Evolutionary conservation across 2,329 filamentous ascomycete genomes (phyloP), one percentile per base, ranked within the genome.

Genomic region (Metarhizium rileyi): DNA sequence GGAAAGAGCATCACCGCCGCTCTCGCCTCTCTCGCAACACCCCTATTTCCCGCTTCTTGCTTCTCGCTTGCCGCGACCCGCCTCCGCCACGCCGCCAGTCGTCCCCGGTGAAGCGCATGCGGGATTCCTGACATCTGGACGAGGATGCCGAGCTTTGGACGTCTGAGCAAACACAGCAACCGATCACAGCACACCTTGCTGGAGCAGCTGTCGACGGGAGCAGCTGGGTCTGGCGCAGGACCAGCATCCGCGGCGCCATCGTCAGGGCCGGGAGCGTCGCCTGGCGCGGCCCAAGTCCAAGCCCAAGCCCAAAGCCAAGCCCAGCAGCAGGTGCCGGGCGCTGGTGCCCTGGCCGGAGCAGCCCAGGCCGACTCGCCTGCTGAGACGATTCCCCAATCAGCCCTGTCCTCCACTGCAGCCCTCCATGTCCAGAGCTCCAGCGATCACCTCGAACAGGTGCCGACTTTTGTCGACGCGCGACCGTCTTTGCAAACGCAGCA

Each of bases 141-240:
- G 55, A 65, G 56, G 53, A 79, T 79, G 76, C 74, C 71, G 60
- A 66, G 66, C 65, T 78, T 78, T 66, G 68, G 70, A 66, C 75
- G 75, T 62, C 66, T 77, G 63, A 70, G 72, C 63, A 78, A 70
- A 69, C 72, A 76, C 64, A 73, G 70, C 69, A 77, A 76, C 61
- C 74, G 75, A 59, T 77, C 77, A 63, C 77, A 78, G 67, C 75
- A 77, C 61, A 71, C 73, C 55, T 69, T 78, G 59, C 67, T 69
- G 59, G 75, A 76, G 61, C 63, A 67, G 58, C 65, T 66, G 62
- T 57, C 65, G 60, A 53, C 64, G 59, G 45, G 44, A 47, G 45
- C 22, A 47, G 45, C 22, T 58, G 53, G 66, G 61, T 53, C 65
- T 59, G 53, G 57, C 51, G 50, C 58, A 59, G 40, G 38, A 10